Percentiles rank a stretch among this genome's conserved stretches.
Conservation (phyloP, 306 rosid genomes). For the Lupinus albus region DNA sequence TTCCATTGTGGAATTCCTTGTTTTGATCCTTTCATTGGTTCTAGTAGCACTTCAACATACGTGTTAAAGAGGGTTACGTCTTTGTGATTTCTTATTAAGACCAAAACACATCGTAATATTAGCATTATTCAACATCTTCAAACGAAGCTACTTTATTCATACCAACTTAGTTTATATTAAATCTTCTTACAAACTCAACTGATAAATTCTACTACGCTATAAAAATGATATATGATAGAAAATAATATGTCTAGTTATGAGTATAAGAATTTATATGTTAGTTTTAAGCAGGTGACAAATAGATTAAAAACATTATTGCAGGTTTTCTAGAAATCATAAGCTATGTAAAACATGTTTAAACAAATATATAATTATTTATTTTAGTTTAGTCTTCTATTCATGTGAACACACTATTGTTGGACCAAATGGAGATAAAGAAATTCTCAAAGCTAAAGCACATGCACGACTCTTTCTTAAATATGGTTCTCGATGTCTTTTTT, state of each 20-base stretch:
- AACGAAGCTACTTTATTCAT: background rate
- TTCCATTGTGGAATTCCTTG: constrained; percentile 27
- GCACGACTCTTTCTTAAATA: background rate
- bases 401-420: background rate
- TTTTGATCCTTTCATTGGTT: constrained; percentile 33
- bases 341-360: no score
- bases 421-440: background rate
- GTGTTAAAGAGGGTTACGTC: constrained; percentile 48
- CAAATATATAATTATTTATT: no score
- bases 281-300: no score
- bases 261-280: no score
- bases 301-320: no score
- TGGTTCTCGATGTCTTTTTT: background rate
- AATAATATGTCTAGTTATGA: no score
- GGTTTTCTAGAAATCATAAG: background rate
- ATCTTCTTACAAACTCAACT: no score
- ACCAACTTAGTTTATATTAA: background rate
- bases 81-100: constrained; percentile 33
- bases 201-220: no score
- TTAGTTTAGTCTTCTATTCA: background rate
- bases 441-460: background rate
- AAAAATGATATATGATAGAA: no score
- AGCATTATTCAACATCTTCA: background rate
- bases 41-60: constrained; percentile 20
- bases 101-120: background rate